Evolutionary conservation across 2,329 filamentous ascomycete genomes (phyloP).

Genomic region (Hymenoscyphus infarciens): DNA sequence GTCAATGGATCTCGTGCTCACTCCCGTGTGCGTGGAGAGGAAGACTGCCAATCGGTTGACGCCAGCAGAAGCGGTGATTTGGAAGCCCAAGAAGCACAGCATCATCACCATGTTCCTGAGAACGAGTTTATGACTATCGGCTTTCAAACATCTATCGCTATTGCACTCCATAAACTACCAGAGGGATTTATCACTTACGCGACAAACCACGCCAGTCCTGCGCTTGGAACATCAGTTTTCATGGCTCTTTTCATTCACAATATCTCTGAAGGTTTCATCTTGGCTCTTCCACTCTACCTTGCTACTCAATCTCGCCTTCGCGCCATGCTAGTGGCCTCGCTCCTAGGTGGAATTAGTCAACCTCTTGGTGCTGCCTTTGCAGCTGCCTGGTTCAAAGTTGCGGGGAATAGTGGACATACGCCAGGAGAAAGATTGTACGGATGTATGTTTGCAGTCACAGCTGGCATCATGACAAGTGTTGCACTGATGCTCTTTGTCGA

Average conservation of each 20-base stretch:
- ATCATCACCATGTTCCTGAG: slow-evolving; percentile 55
- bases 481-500: slow-evolving; percentile 86
- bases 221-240: slow-evolving; percentile 86
- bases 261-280: slow-evolving; percentile 93
- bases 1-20: slow-evolving; percentile 2
- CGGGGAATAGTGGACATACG: slow-evolving; percentile 48
- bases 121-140: slow-evolving; percentile 93
- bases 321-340: slow-evolving; percentile 79
- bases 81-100: slow-evolving; percentile 38
- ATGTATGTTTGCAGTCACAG: slow-evolving; percentile 80
- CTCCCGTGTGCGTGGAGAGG: slow-evolving; percentile 3
- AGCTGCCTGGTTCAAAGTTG: slow-evolving; percentile 78
- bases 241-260: slow-evolving; percentile 97
- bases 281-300: slow-evolving; percentile 89
- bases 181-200: slow-evolving; percentile 88
- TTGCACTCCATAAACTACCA: slow-evolving; percentile 93
- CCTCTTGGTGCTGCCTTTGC: slow-evolving; percentile 82
- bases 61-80: slow-evolving; percentile 1
- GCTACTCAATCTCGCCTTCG: slow-evolving; percentile 75
- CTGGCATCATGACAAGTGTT: slow-evolving; percentile 94
- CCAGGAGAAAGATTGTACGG: slow-evolving; percentile 64
- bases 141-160: slow-evolving; percentile 92
- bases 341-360: slow-evolving; percentile 83
- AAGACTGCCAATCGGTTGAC: background rate
- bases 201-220: slow-evolving; percentile 91